Conservation (phyloP, 164 flowering plant genomes). For the Dillenia turbinata region DNA sequence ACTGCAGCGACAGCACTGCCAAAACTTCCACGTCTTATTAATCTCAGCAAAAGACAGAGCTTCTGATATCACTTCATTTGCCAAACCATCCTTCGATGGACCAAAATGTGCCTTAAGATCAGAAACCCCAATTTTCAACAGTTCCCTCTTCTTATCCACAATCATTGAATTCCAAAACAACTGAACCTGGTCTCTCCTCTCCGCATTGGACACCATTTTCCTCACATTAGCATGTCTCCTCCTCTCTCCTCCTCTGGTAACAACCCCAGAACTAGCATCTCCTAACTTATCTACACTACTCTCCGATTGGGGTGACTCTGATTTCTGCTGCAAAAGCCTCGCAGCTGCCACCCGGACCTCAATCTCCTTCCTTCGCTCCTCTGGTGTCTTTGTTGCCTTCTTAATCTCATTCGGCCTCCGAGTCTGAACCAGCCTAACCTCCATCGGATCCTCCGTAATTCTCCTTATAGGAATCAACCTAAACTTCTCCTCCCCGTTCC, state of each 20-base stretch:
- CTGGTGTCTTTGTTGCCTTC: conserved; percentile 88
- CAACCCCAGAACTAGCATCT: conserved; percentile 39
- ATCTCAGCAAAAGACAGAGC: conserved; percentile 60
- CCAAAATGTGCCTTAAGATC: conserved; percentile 55
- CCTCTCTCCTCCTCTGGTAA: conserved; percentile 49
- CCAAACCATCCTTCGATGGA: conserved; percentile 50
- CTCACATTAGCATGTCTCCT: conserved; percentile 43
- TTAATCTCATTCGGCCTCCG: conserved; percentile 91
- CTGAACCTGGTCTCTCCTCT: conserved; percentile 63
- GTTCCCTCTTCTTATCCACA: conserved; percentile 47
- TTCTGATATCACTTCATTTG: conserved; percentile 55
- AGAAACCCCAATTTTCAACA: conserved; percentile 48
- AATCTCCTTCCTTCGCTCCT: conserved; percentile 92
- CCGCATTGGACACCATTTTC: conserved; percentile 50
- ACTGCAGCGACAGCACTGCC: conserved; percentile 77
- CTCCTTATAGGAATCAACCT: conserved; percentile 77
- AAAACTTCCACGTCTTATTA: conserved; percentile 70
- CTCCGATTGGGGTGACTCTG: conserved; percentile 34
- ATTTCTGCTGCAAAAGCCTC: conserved; percentile 84
- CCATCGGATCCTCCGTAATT: conserved; percentile 84
- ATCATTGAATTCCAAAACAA: conserved; percentile 75
- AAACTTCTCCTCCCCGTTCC: conserved; percentile 82
- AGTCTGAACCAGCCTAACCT: conserved; percentile 54
- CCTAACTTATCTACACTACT: conserved; percentile 34
- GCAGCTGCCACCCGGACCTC: conserved; percentile 98